Evolutionary conservation across 768 basidiomycete species (phyloP).

Genomic region (Mycena belliarum): DNA sequence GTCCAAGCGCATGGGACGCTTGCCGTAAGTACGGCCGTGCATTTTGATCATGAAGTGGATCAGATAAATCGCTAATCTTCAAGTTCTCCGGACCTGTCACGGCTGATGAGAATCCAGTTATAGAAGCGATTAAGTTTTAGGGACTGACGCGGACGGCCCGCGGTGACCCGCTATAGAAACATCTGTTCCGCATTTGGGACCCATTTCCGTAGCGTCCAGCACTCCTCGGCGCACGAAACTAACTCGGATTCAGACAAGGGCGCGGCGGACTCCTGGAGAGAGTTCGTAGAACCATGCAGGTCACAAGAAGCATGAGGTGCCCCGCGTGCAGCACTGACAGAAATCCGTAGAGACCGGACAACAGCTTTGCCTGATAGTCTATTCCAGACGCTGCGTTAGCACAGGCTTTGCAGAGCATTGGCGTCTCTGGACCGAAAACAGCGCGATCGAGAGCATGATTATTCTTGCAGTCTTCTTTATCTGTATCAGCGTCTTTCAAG

Average conservation of each 20-base stretch:
- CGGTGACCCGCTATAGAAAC: not conserved
- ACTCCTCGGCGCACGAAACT: not conserved
- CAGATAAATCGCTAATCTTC: not conserved
- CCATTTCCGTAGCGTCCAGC: not conserved
- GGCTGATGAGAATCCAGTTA: not conserved
- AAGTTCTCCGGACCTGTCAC: not conserved
- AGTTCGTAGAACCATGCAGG: conserved; percentile 3
- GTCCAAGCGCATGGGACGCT: conserved; percentile 15
- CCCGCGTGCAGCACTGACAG: conserved; percentile 15
- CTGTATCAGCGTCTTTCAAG: not conserved
- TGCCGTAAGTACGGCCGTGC: conserved; percentile 19
- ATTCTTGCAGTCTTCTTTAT: conserved; percentile 6
- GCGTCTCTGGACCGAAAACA: conserved; percentile 13
- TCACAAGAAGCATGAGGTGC: conserved; percentile 15
- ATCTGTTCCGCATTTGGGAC: conserved; percentile 12
- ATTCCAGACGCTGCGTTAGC: conserved; percentile 13
- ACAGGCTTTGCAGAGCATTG: conserved; percentile 20
- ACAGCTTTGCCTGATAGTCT: conserved; percentile 17
- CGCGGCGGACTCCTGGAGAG: not conserved
- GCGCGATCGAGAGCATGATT: conserved; percentile 11
- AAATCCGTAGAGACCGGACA: conserved; percentile 17
- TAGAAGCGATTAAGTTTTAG: conserved; percentile 6
- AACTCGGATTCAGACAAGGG: not conserved
- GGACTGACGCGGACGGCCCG: not conserved
- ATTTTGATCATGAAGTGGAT: conserved; percentile 3